Percentiles rank a stretch among this genome's conserved stretches.
Conservation (phyloP, 2,329 filamentous ascomycete genomes). For the Pleomassaria siparia region DNA sequence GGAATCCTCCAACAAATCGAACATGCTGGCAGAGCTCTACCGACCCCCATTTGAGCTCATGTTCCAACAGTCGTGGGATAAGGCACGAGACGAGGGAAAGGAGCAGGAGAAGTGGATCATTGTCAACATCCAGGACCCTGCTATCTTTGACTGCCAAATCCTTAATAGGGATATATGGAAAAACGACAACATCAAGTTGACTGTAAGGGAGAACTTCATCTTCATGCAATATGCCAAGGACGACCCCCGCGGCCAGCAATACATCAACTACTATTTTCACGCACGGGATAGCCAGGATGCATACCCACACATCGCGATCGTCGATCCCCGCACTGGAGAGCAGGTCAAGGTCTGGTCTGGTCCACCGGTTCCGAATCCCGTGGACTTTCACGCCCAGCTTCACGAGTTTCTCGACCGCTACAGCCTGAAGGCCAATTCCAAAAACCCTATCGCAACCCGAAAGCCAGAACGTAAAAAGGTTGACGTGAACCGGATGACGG, state of each 20-base stretch:
- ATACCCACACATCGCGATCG: slow-evolving; percentile 93
- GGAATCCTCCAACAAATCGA: slow-evolving; percentile 68
- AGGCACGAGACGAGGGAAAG: slow-evolving; percentile 81
- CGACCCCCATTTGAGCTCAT: slow-evolving; percentile 91
- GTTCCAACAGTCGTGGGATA: slow-evolving; percentile 75
- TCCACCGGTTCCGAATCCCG: slow-evolving; percentile 70
- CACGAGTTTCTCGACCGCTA: slow-evolving; percentile 97
- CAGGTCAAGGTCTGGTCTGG: slow-evolving; percentile 97
- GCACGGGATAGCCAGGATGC: slow-evolving; percentile 79
- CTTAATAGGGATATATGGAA: slow-evolving; percentile 98
- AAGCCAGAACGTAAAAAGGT: slow-evolving; percentile 71
- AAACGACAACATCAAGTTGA: slow-evolving; percentile 73
- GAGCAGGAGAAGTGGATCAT: slow-evolving; percentile 90
- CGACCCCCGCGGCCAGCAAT: slow-evolving; percentile 74
- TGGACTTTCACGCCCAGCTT: slow-evolving; percentile 86
- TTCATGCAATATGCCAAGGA: slow-evolving; percentile 94
- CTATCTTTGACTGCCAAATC: slow-evolving; percentile 91
- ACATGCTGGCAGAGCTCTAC: slow-evolving; percentile 85
- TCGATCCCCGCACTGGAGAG: slow-evolving; percentile 93
- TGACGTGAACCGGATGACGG: slow-evolving; percentile 86
- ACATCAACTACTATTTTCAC: slow-evolving; percentile 88
- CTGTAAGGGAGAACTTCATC: slow-evolving; percentile 88
- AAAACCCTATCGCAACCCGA: slow-evolving; percentile 85
- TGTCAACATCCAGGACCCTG: slow-evolving; percentile 91
- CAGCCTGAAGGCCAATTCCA: slow-evolving; percentile 81